Conservation (phyloP, 1,284 basidiomycete genomes). For the Trichosporon inkin region DNA sequence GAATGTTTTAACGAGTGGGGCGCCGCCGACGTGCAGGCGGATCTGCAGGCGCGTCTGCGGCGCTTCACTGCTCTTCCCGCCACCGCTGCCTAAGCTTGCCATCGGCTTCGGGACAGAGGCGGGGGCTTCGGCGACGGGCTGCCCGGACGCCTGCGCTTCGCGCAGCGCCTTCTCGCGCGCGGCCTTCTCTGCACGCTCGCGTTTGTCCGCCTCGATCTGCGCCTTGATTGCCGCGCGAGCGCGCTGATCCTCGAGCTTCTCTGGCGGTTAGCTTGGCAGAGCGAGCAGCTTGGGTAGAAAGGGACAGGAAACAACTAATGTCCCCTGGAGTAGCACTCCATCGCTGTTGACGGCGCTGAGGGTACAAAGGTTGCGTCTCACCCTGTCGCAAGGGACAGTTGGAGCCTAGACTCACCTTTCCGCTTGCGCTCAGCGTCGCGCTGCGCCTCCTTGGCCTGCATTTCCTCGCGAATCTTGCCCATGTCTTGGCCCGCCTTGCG, state of each 20-base stretch:
- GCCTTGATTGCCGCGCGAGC: conserved; percentile 79
- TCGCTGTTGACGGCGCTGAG: no score
- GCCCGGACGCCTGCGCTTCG: conserved; percentile 57
- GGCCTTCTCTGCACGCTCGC: conserved; percentile 75
- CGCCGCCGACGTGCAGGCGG: conserved; percentile 69
- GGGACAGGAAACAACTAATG: no score
- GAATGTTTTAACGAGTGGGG: conserved; percentile 73
- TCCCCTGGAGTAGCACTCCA: no score
- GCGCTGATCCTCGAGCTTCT: conserved; percentile 78
- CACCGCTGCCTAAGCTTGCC: conserved; percentile 47
- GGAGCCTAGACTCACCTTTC: conserved; percentile 56
- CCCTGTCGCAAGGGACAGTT: no score
- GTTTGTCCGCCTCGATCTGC: conserved; percentile 90
- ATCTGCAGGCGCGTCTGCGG: conserved; percentile 78
- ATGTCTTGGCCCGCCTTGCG: conserved; percentile 82
- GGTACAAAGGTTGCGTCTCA: no score
- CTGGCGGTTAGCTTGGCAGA: conserved; percentile 49
- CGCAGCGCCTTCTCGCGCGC: conserved; percentile 82
- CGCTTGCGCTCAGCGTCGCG: conserved; percentile 76
- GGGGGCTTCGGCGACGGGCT: conserved; percentile 49
- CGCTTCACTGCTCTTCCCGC: conserved; percentile 65
- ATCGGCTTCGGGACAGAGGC: conserved; percentile 27
- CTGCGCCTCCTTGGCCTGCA: conserved; percentile 69
- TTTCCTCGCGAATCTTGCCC: conserved; percentile 67
- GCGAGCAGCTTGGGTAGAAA: no score